A percentile compares a stretch with the other conserved stretches of the same genome.
phyloP scores from a whole-genome alignment of 768 basidiomycete species.

The Pulveroboletus sp. region DNA sequence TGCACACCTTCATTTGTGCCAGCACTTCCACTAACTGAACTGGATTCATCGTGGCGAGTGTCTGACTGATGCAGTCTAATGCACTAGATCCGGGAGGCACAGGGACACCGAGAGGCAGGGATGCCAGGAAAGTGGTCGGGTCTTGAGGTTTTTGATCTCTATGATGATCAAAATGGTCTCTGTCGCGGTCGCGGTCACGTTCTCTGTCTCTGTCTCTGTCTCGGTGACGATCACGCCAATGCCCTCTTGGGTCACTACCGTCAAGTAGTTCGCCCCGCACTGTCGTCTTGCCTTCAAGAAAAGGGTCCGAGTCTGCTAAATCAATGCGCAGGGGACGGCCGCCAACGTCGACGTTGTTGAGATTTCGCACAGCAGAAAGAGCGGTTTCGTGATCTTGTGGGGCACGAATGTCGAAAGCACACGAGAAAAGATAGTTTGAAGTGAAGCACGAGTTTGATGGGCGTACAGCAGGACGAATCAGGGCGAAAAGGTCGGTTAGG shows the following conservation, averaged over 20 bases:
- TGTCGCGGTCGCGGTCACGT: conserved; percentile 51
- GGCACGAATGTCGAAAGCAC: conserved; percentile 13
- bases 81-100: conserved; percentile 66
- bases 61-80: conserved; percentile 81
- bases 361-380: conserved; percentile 89
- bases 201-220: conserved; percentile 53
- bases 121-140: conserved; percentile 53
- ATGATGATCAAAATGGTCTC: conserved; percentile 29
- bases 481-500: conserved; percentile 25
- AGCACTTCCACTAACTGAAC: conserved; percentile 87
- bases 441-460: conserved; percentile 1
- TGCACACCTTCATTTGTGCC: conserved; percentile 93
- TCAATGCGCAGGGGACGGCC: conserved; percentile 93
- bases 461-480: conserved; percentile 7
- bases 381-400: conserved; percentile 93
- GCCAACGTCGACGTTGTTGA: conserved; percentile 88
- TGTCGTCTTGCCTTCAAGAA: conserved; percentile 87
- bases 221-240: conserved; percentile 46
- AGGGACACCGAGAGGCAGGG: conserved; percentile 72
- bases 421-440: conserved; percentile 6
- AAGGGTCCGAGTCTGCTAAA: conserved; percentile 88
- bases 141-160: conserved; percentile 38
- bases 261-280: conserved; percentile 79
- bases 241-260: conserved; percentile 41
- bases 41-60: conserved; percentile 79